These are phyloP conservation scores for Insectozyma bohioensis DNA, from an alignment of 1,139 yeast species.

Conservation along the genomic window DNA sequence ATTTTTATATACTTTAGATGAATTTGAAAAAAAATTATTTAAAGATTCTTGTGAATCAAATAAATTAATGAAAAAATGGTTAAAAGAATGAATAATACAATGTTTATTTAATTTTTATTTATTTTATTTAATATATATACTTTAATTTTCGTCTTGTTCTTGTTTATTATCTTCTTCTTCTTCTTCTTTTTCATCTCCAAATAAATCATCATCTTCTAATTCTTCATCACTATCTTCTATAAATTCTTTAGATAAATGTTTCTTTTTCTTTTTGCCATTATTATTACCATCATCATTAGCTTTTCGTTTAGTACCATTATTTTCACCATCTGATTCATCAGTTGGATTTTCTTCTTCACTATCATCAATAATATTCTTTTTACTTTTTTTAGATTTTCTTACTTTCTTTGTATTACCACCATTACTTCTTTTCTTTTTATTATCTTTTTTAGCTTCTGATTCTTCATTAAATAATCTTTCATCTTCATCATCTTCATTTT, in stretches of 20 bases:
- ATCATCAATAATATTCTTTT: slow-evolving; percentile 23
- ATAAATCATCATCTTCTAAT: slow-evolving; percentile 26
- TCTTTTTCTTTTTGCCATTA: slow-evolving; percentile 19
- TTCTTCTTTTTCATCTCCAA: slow-evolving; percentile 16
- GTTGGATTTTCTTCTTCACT: slow-evolving; percentile 26
- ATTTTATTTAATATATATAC: slow-evolving; percentile 2
- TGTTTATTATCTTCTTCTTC: slow-evolving; percentile 2
- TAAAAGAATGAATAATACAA: slow-evolving; percentile 18
- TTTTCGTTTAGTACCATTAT: slow-evolving; percentile 19
- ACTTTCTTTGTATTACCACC: slow-evolving; percentile 29
- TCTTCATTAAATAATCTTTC: slow-evolving; percentile 32
- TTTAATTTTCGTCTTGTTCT: neutral
- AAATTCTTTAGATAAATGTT: slow-evolving; percentile 46
- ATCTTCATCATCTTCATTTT: slow-evolving; percentile 29
- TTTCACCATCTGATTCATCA: slow-evolving; percentile 16
- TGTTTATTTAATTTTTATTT: slow-evolving; percentile 5
- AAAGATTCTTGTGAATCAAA: slow-evolving; percentile 59
- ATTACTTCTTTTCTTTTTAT: slow-evolving; percentile 21
- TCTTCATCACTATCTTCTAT: slow-evolving; percentile 58
- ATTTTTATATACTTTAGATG: slow-evolving; percentile 69
- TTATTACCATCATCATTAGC: slow-evolving; percentile 24
- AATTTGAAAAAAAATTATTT: slow-evolving; percentile 66
- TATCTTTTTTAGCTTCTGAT: slow-evolving; percentile 19
- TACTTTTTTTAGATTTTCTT: slow-evolving; percentile 9
- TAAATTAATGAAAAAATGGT: slow-evolving; percentile 66